These are phyloP conservation scores for Saturnispora saitoi DNA, from an alignment of 805 yeast genomes.

Conservation along the genomic window DNA sequence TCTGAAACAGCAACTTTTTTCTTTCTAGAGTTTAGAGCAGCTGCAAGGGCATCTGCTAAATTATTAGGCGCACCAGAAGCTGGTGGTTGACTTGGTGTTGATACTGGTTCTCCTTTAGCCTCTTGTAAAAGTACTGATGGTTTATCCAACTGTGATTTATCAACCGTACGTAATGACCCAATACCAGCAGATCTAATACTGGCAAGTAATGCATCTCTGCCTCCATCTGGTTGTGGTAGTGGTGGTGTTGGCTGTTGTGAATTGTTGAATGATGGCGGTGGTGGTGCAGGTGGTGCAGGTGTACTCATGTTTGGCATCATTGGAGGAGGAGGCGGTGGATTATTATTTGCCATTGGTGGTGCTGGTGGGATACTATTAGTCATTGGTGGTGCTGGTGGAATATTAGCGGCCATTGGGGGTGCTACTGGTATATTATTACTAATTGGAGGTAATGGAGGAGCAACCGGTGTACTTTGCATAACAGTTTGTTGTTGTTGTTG, in stretches of 20 bases:
- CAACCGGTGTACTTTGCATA: constrained; percentile 7
- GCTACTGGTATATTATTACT: constrained; percentile 29
- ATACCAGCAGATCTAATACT: constrained; percentile 80
- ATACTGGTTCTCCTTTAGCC: constrained; percentile 52
- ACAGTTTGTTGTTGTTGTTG: constrained; percentile 6
- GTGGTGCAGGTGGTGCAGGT: constrained; percentile 14
- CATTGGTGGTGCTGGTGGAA: constrained; percentile 21
- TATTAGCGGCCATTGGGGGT: constrained; percentile 27
- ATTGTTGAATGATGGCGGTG: constrained; percentile 17
- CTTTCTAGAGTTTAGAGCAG: constrained; percentile 77
- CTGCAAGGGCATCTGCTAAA: constrained; percentile 32
- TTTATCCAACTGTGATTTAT: constrained; percentile 72
- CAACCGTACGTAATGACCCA: constrained; percentile 62
- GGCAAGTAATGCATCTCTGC: constrained; percentile 75
- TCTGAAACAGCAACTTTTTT: constrained; percentile 74
- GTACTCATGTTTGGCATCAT: constrained; percentile 14
- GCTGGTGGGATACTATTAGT: constrained; percentile 12
- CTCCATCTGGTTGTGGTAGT: constrained; percentile 34
- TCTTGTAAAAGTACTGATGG: constrained; percentile 69
- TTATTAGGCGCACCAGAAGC: constrained; percentile 42
- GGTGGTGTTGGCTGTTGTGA: constrained; percentile 28
- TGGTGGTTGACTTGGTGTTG: constrained; percentile 30
- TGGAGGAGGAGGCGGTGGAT: constrained; percentile 21
- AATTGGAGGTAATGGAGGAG: constrained; percentile 16
- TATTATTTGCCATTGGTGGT: constrained; percentile 24